Evolutionary conservation across 2,329 filamentous ascomycete genomes (phyloP).

Genomic region (Hypoxylon sp.): DNA sequence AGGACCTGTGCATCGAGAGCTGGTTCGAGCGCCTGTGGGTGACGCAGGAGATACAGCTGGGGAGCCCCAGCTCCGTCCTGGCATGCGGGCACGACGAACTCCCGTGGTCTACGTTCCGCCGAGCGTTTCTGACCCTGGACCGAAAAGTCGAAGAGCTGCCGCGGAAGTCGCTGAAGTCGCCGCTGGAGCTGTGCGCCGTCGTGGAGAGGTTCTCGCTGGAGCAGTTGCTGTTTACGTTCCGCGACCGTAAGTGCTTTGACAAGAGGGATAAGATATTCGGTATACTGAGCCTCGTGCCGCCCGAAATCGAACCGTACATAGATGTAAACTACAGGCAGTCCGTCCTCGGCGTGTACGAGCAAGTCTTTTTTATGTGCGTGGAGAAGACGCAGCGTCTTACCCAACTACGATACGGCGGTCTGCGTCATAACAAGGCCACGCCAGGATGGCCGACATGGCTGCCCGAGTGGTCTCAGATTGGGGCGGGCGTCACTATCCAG

Average conservation of each 20-base stretch:
- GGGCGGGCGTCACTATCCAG: background rate
- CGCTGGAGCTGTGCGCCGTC: background rate
- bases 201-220: background rate
- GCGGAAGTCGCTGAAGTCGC: background rate
- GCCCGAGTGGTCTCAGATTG: conserved; percentile 26
- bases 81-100: conserved; percentile 37
- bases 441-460: conserved; percentile 33
- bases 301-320: conserved; percentile 7
- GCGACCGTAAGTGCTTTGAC: conserved; percentile 17
- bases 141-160: background rate
- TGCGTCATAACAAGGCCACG: background rate
- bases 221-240: background rate
- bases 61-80: conserved; percentile 21
- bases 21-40: conserved; percentile 39
- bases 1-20: background rate
- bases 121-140: conserved; percentile 18
- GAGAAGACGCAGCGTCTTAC: conserved; percentile 1
- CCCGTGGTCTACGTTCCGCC: conserved; percentile 30
- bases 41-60: conserved; percentile 41
- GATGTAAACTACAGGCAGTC: conserved; percentile 25
- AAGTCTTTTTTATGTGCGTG: conserved; percentile 22
- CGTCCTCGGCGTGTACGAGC: conserved; percentile 13
- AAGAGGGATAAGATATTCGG: conserved; percentile 40
- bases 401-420: conserved; percentile 11
- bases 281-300: conserved; percentile 19